phyloP scores from a whole-genome alignment of 441 rosid species.

The Adansonia rubrostipa region DNA sequence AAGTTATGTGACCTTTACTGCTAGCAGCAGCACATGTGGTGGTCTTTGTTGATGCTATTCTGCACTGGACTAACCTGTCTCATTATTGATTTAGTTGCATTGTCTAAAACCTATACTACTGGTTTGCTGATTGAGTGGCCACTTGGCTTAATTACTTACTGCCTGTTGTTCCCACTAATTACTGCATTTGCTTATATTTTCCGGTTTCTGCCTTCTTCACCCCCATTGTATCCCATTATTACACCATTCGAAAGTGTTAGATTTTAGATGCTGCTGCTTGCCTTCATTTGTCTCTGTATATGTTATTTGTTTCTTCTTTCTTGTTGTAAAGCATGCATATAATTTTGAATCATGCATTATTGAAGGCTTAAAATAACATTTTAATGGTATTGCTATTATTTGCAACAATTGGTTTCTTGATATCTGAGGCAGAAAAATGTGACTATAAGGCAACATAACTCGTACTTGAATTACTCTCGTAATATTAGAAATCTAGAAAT shows the following conservation, averaged over 20 bases:
- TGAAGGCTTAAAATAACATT: neutral
- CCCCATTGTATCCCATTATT: neutral
- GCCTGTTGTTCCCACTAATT: neutral
- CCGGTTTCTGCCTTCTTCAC: neutral
- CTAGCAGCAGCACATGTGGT: neutral
- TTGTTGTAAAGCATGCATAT: neutral
- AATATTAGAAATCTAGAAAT: neutral
- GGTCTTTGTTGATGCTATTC: conserved; percentile 15
- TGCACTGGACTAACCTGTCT: neutral
- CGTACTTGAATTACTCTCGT: neutral
- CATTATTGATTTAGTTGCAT: neutral
- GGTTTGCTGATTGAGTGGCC: neutral
- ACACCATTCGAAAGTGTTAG: neutral
- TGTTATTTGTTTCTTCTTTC: neutral
- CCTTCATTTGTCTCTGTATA: neutral
- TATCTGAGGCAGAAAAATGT: neutral
- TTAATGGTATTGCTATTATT: neutral
- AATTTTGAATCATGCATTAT: neutral
- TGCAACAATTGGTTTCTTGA: neutral
- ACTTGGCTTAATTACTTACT: neutral
- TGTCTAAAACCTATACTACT: neutral
- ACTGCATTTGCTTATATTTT: neutral
- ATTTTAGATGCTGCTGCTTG: neutral
- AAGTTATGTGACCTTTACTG: conserved; percentile 15
- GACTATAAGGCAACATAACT: neutral